phyloP scores from a whole-genome alignment of 2,329 filamentous ascomycete species.

The Epichloe uncinata region DNA sequence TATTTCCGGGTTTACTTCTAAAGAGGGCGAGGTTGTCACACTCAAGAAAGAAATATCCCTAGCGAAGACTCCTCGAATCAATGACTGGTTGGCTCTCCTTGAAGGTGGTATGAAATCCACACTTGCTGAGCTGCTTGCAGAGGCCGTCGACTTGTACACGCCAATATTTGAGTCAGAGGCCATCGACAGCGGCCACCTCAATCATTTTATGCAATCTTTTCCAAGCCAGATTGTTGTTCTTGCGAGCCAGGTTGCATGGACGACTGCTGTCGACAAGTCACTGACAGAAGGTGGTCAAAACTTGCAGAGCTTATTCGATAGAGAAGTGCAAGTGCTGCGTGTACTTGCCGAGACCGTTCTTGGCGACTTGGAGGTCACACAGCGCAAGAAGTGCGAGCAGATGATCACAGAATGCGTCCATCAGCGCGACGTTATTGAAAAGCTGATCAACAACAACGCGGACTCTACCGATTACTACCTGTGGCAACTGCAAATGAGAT shows the following conservation, averaged over 20 bases:
- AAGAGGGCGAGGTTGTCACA: slow-evolving; percentile 79
- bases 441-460: slow-evolving; percentile 64
- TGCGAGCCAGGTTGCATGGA: slow-evolving; percentile 90
- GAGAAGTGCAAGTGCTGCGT: slow-evolving; percentile 72
- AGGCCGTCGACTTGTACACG: slow-evolving; percentile 73
- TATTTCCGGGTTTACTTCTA: slow-evolving; percentile 87
- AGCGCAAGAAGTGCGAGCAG: slow-evolving; percentile 94
- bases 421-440: slow-evolving; percentile 86
- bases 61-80: slow-evolving; percentile 89
- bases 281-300: slow-evolving; percentile 58
- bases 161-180: slow-evolving; percentile 59
- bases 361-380: slow-evolving; percentile 73
- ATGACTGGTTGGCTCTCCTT: slow-evolving; percentile 93
- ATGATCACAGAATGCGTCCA: slow-evolving; percentile 98
- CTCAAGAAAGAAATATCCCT: slow-evolving; percentile 87
- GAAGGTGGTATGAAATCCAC: slow-evolving; percentile 91
- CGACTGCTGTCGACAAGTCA: slow-evolving; percentile 67
- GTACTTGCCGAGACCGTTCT: slow-evolving; percentile 81
- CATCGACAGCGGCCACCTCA: slow-evolving; percentile 58
- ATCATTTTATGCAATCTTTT: slow-evolving; percentile 68
- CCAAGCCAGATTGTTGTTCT: slow-evolving; percentile 94
- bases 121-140: slow-evolving; percentile 76
- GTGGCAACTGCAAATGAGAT: slow-evolving; percentile 96
- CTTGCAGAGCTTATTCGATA: slow-evolving; percentile 60
- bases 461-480: slow-evolving; percentile 67